Base-by-base conservation (phyloP, 768 basidiomycete species). In the Suillus placidus region DNA sequence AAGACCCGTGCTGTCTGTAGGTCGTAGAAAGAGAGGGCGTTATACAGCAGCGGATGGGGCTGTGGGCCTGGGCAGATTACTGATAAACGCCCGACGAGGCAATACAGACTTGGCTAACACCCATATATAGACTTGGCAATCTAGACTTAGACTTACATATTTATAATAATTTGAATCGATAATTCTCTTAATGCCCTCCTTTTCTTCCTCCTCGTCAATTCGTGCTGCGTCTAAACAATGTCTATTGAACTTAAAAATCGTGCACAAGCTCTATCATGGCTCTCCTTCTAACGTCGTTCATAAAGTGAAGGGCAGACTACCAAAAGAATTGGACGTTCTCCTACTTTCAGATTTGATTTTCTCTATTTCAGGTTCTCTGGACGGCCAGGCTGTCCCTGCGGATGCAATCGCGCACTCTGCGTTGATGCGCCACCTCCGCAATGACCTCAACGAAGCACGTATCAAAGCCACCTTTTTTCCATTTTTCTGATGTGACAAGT, bases 331-430 rank as follows among this genome's bases (percentile, higher is more conserved):
- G 35, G 85, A 88, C 71, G 79, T 89, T 30, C 70, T 84, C 43
- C 77, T 84, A 56, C 73, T 81, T 43, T 82, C 87, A 8, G 80
- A 82, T 71, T 69, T 92, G 47, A 69, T 79, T 37, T 71, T 93
- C 65, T 78, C 84, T 14, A 71, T 92, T 67, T 80, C 84, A 64
- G 91, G 89, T 47, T 76, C 77, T 38, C 68, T 85, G 37, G 81
- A 91, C 70, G 79, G 82, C 63, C 74, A 68, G 60, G 68, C 72
- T 65, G 75, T 87, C 34, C 66, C 80, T 38, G 68, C 80, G 23
- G 69, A 75, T 40, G 77, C 77, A n/a, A 71, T 92, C 30, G 67
- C 73, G 64, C 68, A 71, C 20, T 92, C 91, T 35, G 82, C 81
- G 35, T 77, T 88, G 58, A 79, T 83, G 9, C 74, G 70, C 42